Base-by-base conservation (phyloP, 139 green algal species). In the Micromonas commoda region DNA sequence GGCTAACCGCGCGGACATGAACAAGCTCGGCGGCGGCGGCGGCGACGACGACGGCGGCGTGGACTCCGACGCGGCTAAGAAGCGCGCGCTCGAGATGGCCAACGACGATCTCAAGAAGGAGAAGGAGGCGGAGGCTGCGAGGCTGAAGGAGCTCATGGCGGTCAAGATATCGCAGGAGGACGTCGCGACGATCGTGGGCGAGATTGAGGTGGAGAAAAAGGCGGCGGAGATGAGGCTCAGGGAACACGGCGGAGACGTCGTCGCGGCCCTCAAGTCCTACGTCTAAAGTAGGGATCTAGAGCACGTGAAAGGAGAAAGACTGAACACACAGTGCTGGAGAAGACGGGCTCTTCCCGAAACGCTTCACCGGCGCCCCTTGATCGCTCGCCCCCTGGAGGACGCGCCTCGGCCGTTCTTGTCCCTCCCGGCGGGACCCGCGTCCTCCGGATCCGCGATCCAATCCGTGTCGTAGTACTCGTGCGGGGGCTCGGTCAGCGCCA, bases 391-490 rank as follows among this genome's bases (percentile, higher is more conserved):
- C n/a, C n/a, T n/a, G n/a, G n/a, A n/a, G n/a, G n/a, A n/a, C n/a
- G n/a, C n/a, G n/a, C n/a, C n/a, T n/a, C n/a, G n/a, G n/a, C n/a
- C n/a, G n/a, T n/a, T n/a, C n/a, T n/a, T n/a, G n/a, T n/a, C n/a
- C n/a, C n/a, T n/a, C n/a, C n/a, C n/a, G n/a, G n/a, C n/a, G n/a
- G n/a, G n/a, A n/a, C n/a, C n/a, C n/a, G n/a, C n/a, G n/a, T n/a
- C n/a, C n/a, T n/a, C n/a, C n/a, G n/a, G n/a, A n/a, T n/a, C n/a
- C n/a, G 28, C 23, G 21, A 61, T 37, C 4, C n/a, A 61, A 29
- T 61, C 34, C 34, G 20, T 33, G 16, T 75, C 68, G 37, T 75
- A 75, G 68, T 75, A 75, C 38, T 64, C 37, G 21, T 63, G 31
- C 23, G 68, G 63, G 20, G 31, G 2, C 21, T 32, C 4, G 28